Evolutionary conservation across 805 yeast species (phyloP).

Genomic region (Kodamaea fukazawae): DNA sequence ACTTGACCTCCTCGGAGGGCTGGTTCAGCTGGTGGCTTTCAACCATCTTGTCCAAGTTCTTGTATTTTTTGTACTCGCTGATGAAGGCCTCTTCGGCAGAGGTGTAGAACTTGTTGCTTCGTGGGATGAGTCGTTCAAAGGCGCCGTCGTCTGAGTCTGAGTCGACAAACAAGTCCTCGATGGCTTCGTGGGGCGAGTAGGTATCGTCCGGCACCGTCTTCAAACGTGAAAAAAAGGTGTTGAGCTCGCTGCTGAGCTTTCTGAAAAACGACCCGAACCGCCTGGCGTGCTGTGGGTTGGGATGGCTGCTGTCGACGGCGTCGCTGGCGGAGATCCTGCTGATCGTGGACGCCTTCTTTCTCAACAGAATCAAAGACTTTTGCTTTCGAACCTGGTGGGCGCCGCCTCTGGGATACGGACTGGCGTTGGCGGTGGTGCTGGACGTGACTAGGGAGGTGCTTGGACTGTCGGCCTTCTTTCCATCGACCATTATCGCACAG

Average conservation of each 20-base stretch:
- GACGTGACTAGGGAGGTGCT: too few relatives aligned
- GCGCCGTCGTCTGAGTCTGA: constrained; percentile 29
- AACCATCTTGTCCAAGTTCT: constrained; percentile 32
- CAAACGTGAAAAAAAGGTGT: constrained; percentile 29
- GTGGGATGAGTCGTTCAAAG: constrained; percentile 20
- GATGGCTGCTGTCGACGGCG: neutral
- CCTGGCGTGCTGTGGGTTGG: neutral
- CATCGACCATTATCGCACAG: too few relatives aligned
- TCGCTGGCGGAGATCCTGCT: constrained; percentile 1
- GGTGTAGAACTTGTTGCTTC: constrained; percentile 19
- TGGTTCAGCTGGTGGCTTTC: constrained; percentile 18
- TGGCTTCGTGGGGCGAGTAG: constrained; percentile 47
- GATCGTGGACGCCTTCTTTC: constrained; percentile 6
- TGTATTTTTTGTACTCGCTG: constrained; percentile 28
- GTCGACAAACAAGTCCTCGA: constrained; percentile 49
- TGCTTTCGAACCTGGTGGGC: neutral
- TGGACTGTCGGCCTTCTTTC: too few relatives aligned
- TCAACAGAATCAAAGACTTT: constrained; percentile 6
- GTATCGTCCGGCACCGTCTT: constrained; percentile 48
- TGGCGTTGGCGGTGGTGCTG: too few relatives aligned
- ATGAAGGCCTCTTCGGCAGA: constrained; percentile 32
- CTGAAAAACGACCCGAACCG: constrained; percentile 25
- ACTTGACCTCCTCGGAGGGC: constrained; percentile 12
- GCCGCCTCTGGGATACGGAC: too few relatives aligned
- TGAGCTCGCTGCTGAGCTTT: constrained; percentile 41